Percentiles rank a stretch among this genome's conserved stretches.
These are phyloP conservation scores for Cyclaneusma minus DNA, from an alignment of 2,329 filamentous ascomycete species.

Conservation along the genomic window DNA sequence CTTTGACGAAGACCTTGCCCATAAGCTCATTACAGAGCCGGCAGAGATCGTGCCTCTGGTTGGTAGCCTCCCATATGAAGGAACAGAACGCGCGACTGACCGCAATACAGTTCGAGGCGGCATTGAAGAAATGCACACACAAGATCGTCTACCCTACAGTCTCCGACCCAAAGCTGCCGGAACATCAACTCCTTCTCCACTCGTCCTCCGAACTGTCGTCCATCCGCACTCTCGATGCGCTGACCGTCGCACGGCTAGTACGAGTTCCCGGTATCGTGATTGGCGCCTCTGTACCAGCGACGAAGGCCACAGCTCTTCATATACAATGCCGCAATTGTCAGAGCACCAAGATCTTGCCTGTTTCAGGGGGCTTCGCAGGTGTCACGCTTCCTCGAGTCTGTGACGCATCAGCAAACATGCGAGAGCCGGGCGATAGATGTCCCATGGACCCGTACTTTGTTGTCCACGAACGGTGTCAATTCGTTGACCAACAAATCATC, in stretches of 20 bases:
- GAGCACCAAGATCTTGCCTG: conserved; percentile 50
- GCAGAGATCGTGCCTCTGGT: conserved; percentile 86
- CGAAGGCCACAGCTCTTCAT: conserved; percentile 75
- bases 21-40: conserved; percentile 77
- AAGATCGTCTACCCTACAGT: conserved; percentile 76
- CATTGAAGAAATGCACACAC: conserved; percentile 80
- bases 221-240: conserved; percentile 85
- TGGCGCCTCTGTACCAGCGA: conserved; percentile 89
- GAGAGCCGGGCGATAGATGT: conserved; percentile 56
- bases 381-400: conserved; percentile 74
- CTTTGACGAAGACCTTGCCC: conserved; percentile 88
- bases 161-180: conserved; percentile 54
- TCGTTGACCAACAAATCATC: conserved; percentile 95
- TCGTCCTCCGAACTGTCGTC: conserved; percentile 82
- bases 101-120: conserved; percentile 62
- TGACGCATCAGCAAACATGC: conserved; percentile 37
- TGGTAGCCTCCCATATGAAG: conserved; percentile 18
- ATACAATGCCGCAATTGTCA: conserved; percentile 83
- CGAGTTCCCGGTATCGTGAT: conserved; percentile 96
- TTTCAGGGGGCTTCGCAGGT: conserved; percentile 77
- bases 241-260: conserved; percentile 86
- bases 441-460: conserved; percentile 94
- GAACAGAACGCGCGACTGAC: conserved; percentile 3
- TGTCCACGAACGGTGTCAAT: conserved; percentile 81
- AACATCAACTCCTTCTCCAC: conserved; percentile 90